Evolutionary conservation across 805 yeast species (phyloP).

Genomic region (Limtongia smithiae): DNA sequence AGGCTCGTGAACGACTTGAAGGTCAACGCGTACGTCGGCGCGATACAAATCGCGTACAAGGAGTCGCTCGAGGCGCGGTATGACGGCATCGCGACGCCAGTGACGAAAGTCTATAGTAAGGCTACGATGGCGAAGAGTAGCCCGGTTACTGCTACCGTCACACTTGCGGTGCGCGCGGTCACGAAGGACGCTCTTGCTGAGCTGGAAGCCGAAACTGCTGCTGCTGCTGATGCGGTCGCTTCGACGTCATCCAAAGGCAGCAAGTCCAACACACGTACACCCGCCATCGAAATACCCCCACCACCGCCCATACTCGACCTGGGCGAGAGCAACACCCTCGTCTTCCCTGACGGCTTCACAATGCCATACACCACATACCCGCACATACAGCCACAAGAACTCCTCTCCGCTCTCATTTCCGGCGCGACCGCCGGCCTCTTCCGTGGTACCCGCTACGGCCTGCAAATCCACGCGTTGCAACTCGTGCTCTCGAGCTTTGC

Average conservation of each 20-base stretch:
- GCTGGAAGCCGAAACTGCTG: slow-evolving; percentile 46
- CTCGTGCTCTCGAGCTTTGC: slow-evolving; percentile 53
- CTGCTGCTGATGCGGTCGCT: no score
- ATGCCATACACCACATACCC: slow-evolving; percentile 35
- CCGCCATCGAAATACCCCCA: no score
- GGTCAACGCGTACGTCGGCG: slow-evolving; percentile 76
- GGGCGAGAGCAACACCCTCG: slow-evolving; percentile 23
- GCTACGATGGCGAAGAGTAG: slow-evolving; percentile 33
- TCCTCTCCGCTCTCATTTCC: slow-evolving; percentile 32
- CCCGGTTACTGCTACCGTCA: slow-evolving; percentile 35
- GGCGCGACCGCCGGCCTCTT: slow-evolving; percentile 44
- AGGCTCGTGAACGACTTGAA: slow-evolving; percentile 75
- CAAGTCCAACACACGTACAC: no score
- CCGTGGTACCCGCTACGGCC: slow-evolving; percentile 42
- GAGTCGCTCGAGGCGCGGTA: slow-evolving; percentile 49
- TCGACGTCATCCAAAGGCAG: no score
- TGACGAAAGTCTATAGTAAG: slow-evolving; percentile 25
- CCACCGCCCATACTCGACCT: slow-evolving; percentile 3
- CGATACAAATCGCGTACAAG: slow-evolving; percentile 84
- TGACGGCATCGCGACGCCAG: slow-evolving; percentile 27
- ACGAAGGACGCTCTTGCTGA: slow-evolving; percentile 36
- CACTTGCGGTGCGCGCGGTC: slow-evolving; percentile 33
- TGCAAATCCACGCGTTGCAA: slow-evolving; percentile 58
- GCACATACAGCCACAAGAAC: slow-evolving; percentile 33
- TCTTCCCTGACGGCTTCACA: slow-evolving; percentile 6